Conservation (phyloP, 768 basidiomycete genomes). For the Suillus lakei region DNA sequence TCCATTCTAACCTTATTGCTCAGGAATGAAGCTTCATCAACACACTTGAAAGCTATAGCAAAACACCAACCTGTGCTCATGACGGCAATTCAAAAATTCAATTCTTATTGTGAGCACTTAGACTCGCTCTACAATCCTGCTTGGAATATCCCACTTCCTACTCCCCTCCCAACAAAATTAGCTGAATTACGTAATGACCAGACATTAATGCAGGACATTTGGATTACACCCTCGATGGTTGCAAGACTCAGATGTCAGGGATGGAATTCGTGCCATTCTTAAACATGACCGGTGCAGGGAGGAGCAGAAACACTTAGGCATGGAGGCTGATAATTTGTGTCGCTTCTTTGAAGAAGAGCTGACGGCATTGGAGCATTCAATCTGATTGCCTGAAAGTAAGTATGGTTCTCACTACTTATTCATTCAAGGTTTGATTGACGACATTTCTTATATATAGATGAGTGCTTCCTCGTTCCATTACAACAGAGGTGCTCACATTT, state of each 20-base stretch:
- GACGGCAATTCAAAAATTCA: too few relatives aligned
- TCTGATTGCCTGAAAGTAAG: constrained; percentile 16
- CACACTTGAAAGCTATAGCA: constrained; percentile 31
- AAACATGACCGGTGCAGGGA: too few relatives aligned
- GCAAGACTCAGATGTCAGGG: too few relatives aligned
- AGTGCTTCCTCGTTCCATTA: constrained; percentile 3
- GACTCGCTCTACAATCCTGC: too few relatives aligned
- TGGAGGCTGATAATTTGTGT: constrained; percentile 42
- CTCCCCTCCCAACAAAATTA: constrained; percentile 36
- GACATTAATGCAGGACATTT: constrained; percentile 41
- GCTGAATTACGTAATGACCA: constrained; percentile 18
- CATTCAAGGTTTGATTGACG: neutral
- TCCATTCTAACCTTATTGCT: neutral
- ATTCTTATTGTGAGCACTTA: too few relatives aligned
- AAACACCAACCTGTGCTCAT: too few relatives aligned
- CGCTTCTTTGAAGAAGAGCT: constrained; percentile 40
- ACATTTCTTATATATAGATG: constrained; percentile 5
- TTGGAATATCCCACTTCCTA: constrained; percentile 39
- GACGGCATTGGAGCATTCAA: constrained; percentile 21
- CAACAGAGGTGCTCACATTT: constrained; percentile 14
- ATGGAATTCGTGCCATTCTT: too few relatives aligned
- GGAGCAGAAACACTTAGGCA: too few relatives aligned
- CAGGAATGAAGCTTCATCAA: too few relatives aligned
- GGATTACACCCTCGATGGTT: constrained; percentile 41
- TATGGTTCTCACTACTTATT: neutral